These are phyloP conservation scores for Colletotrichum viniferum DNA, from an alignment of 2,329 filamentous ascomycete species.

Conservation along the genomic window DNA sequence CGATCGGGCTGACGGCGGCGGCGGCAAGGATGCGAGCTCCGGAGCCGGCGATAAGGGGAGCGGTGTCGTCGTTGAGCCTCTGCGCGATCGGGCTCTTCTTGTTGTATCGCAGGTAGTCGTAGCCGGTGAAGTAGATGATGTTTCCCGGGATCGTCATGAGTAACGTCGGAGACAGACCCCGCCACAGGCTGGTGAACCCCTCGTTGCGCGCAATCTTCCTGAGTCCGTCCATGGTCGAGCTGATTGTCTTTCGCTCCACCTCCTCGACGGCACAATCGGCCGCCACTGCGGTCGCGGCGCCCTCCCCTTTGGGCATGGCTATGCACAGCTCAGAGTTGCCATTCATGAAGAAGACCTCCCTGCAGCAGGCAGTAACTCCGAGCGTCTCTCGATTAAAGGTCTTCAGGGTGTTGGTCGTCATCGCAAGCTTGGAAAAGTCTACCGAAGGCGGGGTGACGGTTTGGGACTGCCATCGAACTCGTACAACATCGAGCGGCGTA, in stretches of 20 bases:
- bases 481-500: constrained; percentile 94
- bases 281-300: constrained; percentile 49
- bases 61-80: constrained; percentile 69
- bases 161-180: constrained; percentile 90
- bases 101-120: constrained; percentile 89
- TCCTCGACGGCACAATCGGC: constrained; percentile 87
- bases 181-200: constrained; percentile 85
- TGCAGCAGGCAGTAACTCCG: constrained; percentile 92
- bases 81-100: constrained; percentile 72
- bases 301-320: constrained; percentile 62
- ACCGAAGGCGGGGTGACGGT: constrained; percentile 54
- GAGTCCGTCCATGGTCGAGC: constrained; percentile 88
- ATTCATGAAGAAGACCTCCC: constrained; percentile 95
- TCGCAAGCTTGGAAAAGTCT: constrained; percentile 59
- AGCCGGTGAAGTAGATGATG: constrained; percentile 98
- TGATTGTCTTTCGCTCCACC: constrained; percentile 81
- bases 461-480: constrained; percentile 92
- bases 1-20: constrained; percentile 84
- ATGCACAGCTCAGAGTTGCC: constrained; percentile 84
- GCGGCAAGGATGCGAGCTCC: constrained; percentile 81
- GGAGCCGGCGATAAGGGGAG: constrained; percentile 81
- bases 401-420: constrained; percentile 63
- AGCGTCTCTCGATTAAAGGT: constrained; percentile 79
- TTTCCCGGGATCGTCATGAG: constrained; percentile 95
- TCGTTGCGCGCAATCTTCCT: constrained; percentile 96